Base-by-base conservation (phyloP, 331 rosid species). In the Quercus tomentella region DNA sequence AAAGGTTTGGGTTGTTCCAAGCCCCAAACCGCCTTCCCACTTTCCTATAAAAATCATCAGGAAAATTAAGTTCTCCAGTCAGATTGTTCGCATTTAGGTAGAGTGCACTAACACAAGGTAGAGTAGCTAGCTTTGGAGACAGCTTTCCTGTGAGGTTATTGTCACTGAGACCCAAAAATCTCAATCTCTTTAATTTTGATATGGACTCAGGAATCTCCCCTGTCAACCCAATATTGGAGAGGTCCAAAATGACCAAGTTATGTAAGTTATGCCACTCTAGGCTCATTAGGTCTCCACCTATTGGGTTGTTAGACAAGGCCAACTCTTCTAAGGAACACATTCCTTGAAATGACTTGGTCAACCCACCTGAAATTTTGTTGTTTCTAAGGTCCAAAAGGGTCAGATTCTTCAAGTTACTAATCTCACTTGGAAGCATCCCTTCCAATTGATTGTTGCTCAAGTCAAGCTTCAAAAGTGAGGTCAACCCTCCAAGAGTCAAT, bases 21-120 rank as follows among this genome's bases (percentile, higher is more conserved):
- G 93, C 98, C 61, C 98, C 96, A 84, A 95, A 95, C 63, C 98
- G 89, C 76, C 92, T 90, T 8, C 96, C 96, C 96, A 91, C 75
- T 87, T 88, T 93, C 28, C 82, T 80, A 72, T 89, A 91, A 83
- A 95, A 95, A 81, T 66, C 62, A 30, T 73, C 80, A 7, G 95
- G 77, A 86, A 94, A 94, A 74, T 86, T 77, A 76, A 94, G 79
- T 84, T 84, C 86, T 17, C 98, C 98, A 26, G 85, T 78, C 56
- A 95, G 70, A 74, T 93, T 90, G 89, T 95, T 95, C 49, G 94
- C 93, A 81, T 87, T 89, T 58, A 95, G 82, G 84, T 91, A 93
- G 6, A 95, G 84, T 70, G 98, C 92, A 81, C 86, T 83, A 52
- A 93, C 76, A 57, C 84, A 82, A 58, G 97, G 97, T 66, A 93